Conservation (phyloP, 2,329 filamentous ascomycete species). For the Ustilaginoidea virens region DNA sequence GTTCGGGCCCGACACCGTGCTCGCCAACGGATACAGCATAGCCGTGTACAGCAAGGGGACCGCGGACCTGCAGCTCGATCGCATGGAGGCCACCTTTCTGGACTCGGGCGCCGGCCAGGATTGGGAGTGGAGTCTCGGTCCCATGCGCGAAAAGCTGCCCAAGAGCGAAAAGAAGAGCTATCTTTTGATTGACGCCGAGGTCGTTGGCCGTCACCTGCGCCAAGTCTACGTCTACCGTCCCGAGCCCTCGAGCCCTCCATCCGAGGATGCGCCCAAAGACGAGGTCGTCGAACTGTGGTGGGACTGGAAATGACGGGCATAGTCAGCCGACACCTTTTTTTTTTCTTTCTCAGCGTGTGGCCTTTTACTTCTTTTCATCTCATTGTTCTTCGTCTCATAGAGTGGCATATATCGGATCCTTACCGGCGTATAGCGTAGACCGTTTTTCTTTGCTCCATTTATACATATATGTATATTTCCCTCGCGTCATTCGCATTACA, state of each 20-base stretch:
- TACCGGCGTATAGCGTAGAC: conserved; percentile 1
- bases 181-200: conserved; percentile 26
- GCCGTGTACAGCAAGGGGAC: conserved; percentile 28
- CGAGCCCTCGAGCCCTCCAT: conserved; percentile 14
- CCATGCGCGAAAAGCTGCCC: conserved; percentile 24
- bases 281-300: conserved; percentile 35
- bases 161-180: conserved; percentile 35
- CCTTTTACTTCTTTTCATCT: too few species aligned
- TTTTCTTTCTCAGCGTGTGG: not conserved
- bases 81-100: conserved; percentile 34
- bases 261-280: conserved; percentile 22
- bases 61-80: conserved; percentile 23
- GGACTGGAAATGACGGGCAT: conserved; percentile 9
- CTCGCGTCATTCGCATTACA: too few species aligned
- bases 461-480: too few species aligned
- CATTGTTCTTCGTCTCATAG: too few species aligned
- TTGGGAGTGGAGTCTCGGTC: conserved; percentile 38
- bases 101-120: conserved; percentile 22
- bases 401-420: not conserved
- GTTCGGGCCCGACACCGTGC: conserved; percentile 28
- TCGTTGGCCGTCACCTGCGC: conserved; percentile 27
- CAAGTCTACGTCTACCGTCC: conserved; percentile 39
- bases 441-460: not conserved
- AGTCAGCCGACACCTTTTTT: not conserved
- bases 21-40: conserved; percentile 45